Percentiles rank a stretch among this genome's conserved stretches.
phyloP scores from a whole-genome alignment of 1,284 basidiomycete genomes.

The Neonothopanus nambi region DNA sequence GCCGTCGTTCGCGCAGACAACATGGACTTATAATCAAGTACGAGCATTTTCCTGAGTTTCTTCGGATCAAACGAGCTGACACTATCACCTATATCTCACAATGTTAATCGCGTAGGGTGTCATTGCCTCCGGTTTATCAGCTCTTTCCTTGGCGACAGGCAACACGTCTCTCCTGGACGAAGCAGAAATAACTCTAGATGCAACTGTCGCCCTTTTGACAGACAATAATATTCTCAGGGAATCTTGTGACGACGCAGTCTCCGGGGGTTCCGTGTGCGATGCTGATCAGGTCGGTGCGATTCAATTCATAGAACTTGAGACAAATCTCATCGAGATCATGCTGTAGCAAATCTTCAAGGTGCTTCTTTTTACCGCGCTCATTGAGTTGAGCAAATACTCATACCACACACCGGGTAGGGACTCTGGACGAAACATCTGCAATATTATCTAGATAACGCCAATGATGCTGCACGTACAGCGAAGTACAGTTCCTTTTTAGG shows the following conservation, averaged over 20 bases:
- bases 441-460: constrained; percentile 42
- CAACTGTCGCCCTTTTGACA: constrained; percentile 43
- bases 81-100: neutral
- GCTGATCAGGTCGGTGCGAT: constrained; percentile 42
- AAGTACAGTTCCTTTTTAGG: constrained; percentile 42
- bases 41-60: neutral
- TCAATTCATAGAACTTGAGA: neutral
- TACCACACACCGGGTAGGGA: constrained; percentile 26
- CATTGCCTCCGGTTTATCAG: constrained; percentile 50
- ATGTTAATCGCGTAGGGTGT: constrained; percentile 37
- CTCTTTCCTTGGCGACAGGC: constrained; percentile 40
- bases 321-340: neutral
- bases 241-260: constrained; percentile 48
- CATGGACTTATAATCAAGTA: constrained; percentile 60
- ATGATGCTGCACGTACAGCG: constrained; percentile 33
- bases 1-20: constrained; percentile 34
- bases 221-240: constrained; percentile 46
- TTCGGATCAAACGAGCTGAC: neutral
- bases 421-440: constrained; percentile 46
- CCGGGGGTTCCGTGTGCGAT: constrained; percentile 41
- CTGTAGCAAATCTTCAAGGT: constrained; percentile 49
- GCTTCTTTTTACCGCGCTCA: neutral
- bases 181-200: constrained; percentile 54
- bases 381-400: neutral
- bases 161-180: constrained; percentile 41